phyloP scores from a whole-genome alignment of 2,329 filamentous ascomycete genomes.

The Penicillium sp. region DNA sequence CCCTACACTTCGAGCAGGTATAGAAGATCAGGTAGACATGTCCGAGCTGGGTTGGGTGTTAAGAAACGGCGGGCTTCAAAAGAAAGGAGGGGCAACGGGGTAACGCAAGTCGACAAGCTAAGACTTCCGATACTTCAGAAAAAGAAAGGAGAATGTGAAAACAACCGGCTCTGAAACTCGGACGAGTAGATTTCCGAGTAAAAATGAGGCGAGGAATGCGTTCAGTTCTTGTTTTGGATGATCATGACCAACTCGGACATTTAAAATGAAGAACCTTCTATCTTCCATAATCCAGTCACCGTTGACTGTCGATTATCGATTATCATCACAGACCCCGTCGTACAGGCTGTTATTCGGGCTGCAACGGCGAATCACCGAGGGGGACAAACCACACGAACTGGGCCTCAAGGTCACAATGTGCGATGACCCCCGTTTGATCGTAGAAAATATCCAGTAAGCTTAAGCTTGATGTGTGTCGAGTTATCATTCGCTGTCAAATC shows the following conservation, averaged over 20 bases:
- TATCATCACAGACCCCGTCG: not conserved
- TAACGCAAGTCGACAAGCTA: not conserved
- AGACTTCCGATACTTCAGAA: not conserved
- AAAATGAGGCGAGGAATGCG: not conserved
- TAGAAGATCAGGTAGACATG: not conserved
- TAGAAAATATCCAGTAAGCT: not conserved
- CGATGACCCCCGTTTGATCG: not conserved
- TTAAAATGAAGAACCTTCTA: not conserved
- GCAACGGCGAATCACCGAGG: not conserved
- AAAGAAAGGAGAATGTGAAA: not conserved
- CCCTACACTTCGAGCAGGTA: not conserved
- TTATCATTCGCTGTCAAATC: constrained; percentile 15
- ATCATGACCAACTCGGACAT: not conserved
- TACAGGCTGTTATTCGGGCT: not conserved
- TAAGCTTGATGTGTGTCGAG: constrained; percentile 6
- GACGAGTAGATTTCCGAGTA: not conserved
- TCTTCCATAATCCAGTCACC: not conserved
- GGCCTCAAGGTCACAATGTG: not conserved
- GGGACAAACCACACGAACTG: not conserved
- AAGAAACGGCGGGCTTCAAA: not conserved
- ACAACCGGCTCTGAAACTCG: not conserved
- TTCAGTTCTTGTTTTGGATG: not conserved
- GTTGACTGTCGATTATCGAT: not conserved
- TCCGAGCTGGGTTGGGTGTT: not conserved
- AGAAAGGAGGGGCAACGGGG: not conserved